A percentile compares a stretch with the other conserved stretches of the same genome.
Conservation (phyloP, 768 basidiomycete species). For the Trichaptum fuscoviolaceum region DNA sequence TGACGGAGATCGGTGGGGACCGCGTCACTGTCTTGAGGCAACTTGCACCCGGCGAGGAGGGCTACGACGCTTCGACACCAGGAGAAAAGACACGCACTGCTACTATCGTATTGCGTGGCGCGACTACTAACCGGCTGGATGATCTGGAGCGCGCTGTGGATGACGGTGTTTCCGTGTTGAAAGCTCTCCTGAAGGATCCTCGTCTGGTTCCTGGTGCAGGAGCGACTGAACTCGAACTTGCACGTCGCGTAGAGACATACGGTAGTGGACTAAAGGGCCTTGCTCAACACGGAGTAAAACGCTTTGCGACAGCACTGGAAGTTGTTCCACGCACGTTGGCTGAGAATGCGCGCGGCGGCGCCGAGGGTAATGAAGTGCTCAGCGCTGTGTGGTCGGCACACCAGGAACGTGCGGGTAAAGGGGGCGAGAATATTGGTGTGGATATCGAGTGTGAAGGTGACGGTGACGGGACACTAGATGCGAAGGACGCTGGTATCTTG, state of each 20-base stretch:
- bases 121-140: slow-evolving; percentile 90
- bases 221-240: slow-evolving; percentile 91
- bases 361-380: slow-evolving; percentile 89
- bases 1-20: slow-evolving; percentile 94
- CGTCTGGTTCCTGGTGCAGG: slow-evolving; percentile 92
- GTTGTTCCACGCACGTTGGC: slow-evolving; percentile 89
- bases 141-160: slow-evolving; percentile 96
- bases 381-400: slow-evolving; percentile 89
- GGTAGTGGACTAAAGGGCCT: slow-evolving; percentile 87
- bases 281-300: slow-evolving; percentile 88
- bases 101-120: slow-evolving; percentile 92
- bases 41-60: slow-evolving; percentile 58
- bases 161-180: slow-evolving; percentile 95
- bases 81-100: slow-evolving; percentile 82
- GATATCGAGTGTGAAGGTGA: slow-evolving; percentile 50
- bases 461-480: slow-evolving; percentile 66
- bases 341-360: slow-evolving; percentile 90
- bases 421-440: slow-evolving; percentile 74
- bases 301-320: slow-evolving; percentile 85
- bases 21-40: slow-evolving; percentile 96
- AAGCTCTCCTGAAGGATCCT: slow-evolving; percentile 84
- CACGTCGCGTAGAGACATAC: slow-evolving; percentile 75
- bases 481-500: slow-evolving; percentile 61
- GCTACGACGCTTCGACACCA: slow-evolving; percentile 43
- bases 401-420: slow-evolving; percentile 34